phyloP scores from a whole-genome alignment of 116 monocot species.

The Posidonia oceanica region DNA sequence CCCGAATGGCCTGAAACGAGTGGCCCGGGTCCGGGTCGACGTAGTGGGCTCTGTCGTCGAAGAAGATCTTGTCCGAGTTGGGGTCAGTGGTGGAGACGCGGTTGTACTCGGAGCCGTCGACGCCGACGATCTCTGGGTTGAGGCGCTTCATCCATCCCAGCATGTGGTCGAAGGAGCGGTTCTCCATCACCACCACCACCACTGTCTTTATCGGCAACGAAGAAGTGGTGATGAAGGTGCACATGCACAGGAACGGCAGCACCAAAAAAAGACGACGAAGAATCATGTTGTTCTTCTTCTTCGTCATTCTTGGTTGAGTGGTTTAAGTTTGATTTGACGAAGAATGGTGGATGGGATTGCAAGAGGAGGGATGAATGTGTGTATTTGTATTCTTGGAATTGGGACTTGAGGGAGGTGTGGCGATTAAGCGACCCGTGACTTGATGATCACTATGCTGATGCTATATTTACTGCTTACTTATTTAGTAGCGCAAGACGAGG shows the following conservation, averaged over 20 bases:
- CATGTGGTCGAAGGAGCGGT: constrained; percentile 86
- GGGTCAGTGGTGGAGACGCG: constrained; percentile 22
- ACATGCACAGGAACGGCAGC: not conserved
- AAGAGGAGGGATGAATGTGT: no score
- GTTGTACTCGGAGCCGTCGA: constrained; percentile 43
- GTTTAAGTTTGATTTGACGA: no score
- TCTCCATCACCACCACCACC: constrained; percentile 85
- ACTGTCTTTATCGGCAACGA: constrained; percentile 41
- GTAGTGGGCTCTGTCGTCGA: constrained; percentile 37
- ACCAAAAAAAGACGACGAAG: not conserved
- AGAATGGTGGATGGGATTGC: no score
- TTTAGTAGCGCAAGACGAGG: no score
- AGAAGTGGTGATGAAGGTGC: not conserved
- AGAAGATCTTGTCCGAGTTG: constrained; percentile 20
- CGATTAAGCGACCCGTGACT: no score
- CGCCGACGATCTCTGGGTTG: constrained; percentile 56
- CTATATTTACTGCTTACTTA: no score
- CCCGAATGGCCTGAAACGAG: constrained; percentile 56
- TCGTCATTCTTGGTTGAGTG: no score
- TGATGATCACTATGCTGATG: no score
- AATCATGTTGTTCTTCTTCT: no score
- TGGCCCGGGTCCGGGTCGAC: constrained; percentile 66
- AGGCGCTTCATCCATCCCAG: constrained; percentile 73
- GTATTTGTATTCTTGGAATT: no score
- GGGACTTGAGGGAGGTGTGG: no score